Evolutionary conservation across 306 rosid species (phyloP).

Genomic region (Astragalus glycyphyllos): DNA sequence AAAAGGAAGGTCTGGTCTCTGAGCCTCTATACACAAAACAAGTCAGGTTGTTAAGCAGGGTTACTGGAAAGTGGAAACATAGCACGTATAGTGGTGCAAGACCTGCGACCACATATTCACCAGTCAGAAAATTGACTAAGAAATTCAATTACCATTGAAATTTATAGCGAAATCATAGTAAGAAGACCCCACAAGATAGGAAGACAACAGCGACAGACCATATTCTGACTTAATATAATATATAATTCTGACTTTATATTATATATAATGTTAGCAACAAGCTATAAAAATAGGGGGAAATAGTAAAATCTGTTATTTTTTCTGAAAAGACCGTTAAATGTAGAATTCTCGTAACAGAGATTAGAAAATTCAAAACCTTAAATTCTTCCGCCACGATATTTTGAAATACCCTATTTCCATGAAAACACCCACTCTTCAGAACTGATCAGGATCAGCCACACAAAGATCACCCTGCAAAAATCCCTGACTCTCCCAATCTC

Average conservation of each 20-base stretch:
- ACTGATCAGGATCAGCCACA: constrained; percentile 57
- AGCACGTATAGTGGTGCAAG: constrained; percentile 84
- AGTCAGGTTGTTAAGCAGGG: constrained; percentile 69
- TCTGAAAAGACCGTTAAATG: constrained; percentile 28
- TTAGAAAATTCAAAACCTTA: constrained; percentile 76
- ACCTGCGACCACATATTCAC: constrained; percentile 96
- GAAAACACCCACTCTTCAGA: constrained; percentile 59
- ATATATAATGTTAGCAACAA: constrained; percentile 32
- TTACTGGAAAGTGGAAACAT: constrained; percentile 78
- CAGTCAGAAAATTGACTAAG: constrained; percentile 65
- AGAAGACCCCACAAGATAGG: constrained; percentile 30
- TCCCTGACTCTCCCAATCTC: constrained; percentile 74
- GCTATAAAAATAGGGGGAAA: constrained; percentile 3
- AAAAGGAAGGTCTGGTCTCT: constrained; percentile 55
- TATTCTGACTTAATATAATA: constrained; percentile 14
- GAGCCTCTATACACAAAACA: constrained; percentile 64
- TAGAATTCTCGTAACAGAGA: constrained; percentile 30
- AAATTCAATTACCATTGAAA: constrained; percentile 53
- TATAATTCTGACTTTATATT: no score
- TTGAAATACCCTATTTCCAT: constrained; percentile 53
- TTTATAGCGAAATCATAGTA: constrained; percentile 43
- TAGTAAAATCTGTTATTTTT: constrained; percentile 18
- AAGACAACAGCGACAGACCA: constrained; percentile 21
- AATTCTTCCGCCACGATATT: constrained; percentile 60
- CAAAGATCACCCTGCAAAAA: constrained; percentile 82